Base-by-base conservation (phyloP, 352 stramenopile species). In the Halophytophthora batemanensis region DNA sequence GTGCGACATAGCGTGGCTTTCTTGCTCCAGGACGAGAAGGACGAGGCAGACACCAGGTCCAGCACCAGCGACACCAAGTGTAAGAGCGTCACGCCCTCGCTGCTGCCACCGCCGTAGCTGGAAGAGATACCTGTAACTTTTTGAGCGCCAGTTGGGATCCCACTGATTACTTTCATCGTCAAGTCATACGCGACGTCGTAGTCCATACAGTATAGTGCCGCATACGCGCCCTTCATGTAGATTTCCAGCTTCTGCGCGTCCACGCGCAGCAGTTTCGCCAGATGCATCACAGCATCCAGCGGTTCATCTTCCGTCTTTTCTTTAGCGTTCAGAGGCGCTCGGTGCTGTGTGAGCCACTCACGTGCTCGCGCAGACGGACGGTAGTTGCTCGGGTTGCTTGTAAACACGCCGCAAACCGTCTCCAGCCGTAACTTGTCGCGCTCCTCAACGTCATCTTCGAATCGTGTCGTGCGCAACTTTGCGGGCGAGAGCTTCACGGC, bases 341-440 rank as follows among this genome's bases (percentile, higher is more conserved):
- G 29, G 11, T 70, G 46, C 21, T 71, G 61, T 10, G 36, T 33
- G 15, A 90, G 52, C 79, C 79, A 90, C 18, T 66, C 57, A 21
- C 52, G 66, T 10, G 70, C 71, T 43, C 69, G 61, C 1, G 45
- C 21, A 2, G 76, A 86, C 41, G 68, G 55, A 46, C 74, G 70
- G 45, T 86, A 90, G 33, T 90, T 73, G 37, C 61, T 84, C 25
- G 79, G 76, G n/a, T 87, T 84, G 46, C 65, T 81, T 34, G 58
- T 59, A 36, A 80, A 79, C n/a, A 90, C 61, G 53, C 80, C 60
- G 3, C 71, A 57, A 10, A 90, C 48, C 23, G 77, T 43, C 29
- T 82, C 58, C 0, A 86, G 42, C 21, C 70, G 70, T 8, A 31
- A 4, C 0, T 62, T 43, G n/a, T 46, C 59, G 12, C 45, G 29